Percentiles rank a stretch among this genome's conserved stretches.
Conservation (phyloP, 352 stramenopile species). For the Phytophthora sansomeana region DNA sequence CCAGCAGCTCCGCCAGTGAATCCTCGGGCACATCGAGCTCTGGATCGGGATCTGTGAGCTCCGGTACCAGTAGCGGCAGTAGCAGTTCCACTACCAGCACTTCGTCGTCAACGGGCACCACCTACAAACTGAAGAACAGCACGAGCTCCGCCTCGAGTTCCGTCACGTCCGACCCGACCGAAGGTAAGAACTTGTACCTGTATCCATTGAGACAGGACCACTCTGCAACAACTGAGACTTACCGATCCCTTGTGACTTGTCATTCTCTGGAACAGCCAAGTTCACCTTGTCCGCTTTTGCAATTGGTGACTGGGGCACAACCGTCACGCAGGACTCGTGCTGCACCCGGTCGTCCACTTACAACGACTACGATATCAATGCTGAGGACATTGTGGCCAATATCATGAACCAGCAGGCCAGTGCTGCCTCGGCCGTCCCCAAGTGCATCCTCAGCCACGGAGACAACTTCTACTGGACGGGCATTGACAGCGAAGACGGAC, state of each 20-base stretch:
- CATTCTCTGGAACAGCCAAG: constrained; percentile 27
- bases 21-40: constrained; percentile 33
- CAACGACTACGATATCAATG: constrained; percentile 73
- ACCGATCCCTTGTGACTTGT: not conserved
- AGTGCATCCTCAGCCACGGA: constrained; percentile 70
- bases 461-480: constrained; percentile 81
- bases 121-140: constrained; percentile 37
- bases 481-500: constrained; percentile 50
- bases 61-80: constrained; percentile 10
- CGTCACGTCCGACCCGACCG: constrained; percentile 64
- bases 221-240: constrained; percentile 6
- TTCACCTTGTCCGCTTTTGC: constrained; percentile 70
- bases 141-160: constrained; percentile 34
- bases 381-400: constrained; percentile 63
- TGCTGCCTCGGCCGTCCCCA: constrained; percentile 46
- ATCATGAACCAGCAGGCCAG: constrained; percentile 68
- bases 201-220: constrained; percentile 13
- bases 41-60: constrained; percentile 29
- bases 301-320: constrained; percentile 81
- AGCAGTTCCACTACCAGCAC: constrained; percentile 12
- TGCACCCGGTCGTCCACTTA: constrained; percentile 68
- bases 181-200: constrained; percentile 39
- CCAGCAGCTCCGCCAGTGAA: constrained; percentile 39
- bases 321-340: constrained; percentile 68
- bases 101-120: constrained; percentile 28